These are phyloP conservation scores for Lecanosticta acicola DNA, from an alignment of 2,329 filamentous ascomycete species.

Conservation along the genomic window DNA sequence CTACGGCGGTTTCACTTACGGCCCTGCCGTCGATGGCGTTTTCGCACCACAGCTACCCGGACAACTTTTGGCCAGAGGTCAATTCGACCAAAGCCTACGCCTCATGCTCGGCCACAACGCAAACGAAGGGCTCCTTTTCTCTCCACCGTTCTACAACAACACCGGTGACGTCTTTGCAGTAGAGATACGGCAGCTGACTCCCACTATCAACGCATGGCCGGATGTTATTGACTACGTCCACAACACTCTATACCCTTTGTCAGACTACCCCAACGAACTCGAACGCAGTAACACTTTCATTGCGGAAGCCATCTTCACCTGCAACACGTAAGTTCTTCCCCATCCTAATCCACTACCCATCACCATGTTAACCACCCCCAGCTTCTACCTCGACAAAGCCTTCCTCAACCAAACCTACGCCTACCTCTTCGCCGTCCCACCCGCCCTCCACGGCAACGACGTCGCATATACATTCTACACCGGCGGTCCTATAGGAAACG, in stretches of 20 bases:
- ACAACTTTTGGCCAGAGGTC: constrained; percentile 39
- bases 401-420: constrained; percentile 44
- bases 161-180: constrained; percentile 35
- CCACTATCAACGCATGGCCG: constrained; percentile 25
- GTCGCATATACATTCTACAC: constrained; percentile 49
- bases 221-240: constrained; percentile 38
- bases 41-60: constrained; percentile 47
- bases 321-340: too few species aligned
- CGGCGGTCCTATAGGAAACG: not conserved
- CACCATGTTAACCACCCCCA: too few species aligned
- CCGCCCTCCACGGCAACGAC: constrained; percentile 51
- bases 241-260: constrained; percentile 45
- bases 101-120: constrained; percentile 44
- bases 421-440: constrained; percentile 50
- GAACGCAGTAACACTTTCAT: constrained; percentile 39
- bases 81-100: constrained; percentile 40
- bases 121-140: constrained; percentile 43
- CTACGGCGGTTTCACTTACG: constrained; percentile 42
- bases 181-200: constrained; percentile 23
- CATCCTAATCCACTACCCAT: too few species aligned
- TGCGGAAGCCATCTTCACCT: constrained; percentile 43
- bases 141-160: constrained; percentile 34
- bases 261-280: constrained; percentile 43
- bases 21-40: constrained; percentile 45
- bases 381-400: constrained; percentile 45